Evolutionary conservation across 345 rosid species (phyloP), one percentile per base, ranked within the genome.

Genomic region (Rhizophora mangle): DNA sequence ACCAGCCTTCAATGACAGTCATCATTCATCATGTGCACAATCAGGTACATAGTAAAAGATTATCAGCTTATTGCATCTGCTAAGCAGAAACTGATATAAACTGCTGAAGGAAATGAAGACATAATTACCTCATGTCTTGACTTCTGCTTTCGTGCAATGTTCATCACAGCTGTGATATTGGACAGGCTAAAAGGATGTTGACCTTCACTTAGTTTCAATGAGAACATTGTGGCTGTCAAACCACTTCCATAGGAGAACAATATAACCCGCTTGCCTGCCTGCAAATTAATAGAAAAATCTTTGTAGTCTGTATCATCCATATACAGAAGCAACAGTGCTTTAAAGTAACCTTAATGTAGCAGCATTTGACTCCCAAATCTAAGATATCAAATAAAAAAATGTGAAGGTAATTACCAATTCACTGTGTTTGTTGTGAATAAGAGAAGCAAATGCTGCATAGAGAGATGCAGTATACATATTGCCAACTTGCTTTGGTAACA

Each of bases 401-500:
- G 37, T 30, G 70, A 60, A 62, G 71, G 18, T 47, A 67, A 22
- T 82, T 90, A 92, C 99, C 98, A 96, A 72, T 78, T 82, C 84
- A 46, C 73, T 75, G 52, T 85, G 70, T 78, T 88, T 89, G 71
- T 87, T 88, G 86, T 96, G 92, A 81, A 96, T 79, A 34, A 96
- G 95, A 56, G 99, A 96, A 53, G 82, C 94, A 76, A 96, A 90
- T 53, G 99, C 99, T 26, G 98, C 97, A 69, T 92, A 96, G 29
- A 96, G 73, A 72, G 99, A 96, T 72, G 99, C 99, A 1, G 99
- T 96, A 81, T 96, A 92, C 98, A 90, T 96, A 86, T 96, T 96
- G 70, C 99, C 99, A 13, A 90, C 96, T 92, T 90, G 88, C 71
- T 96, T 96, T 30, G 99, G 99, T 60, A 96, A 36, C 85, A 92